Base-by-base conservation (phyloP, 805 yeast species). In the Teunomyces kruisii region DNA sequence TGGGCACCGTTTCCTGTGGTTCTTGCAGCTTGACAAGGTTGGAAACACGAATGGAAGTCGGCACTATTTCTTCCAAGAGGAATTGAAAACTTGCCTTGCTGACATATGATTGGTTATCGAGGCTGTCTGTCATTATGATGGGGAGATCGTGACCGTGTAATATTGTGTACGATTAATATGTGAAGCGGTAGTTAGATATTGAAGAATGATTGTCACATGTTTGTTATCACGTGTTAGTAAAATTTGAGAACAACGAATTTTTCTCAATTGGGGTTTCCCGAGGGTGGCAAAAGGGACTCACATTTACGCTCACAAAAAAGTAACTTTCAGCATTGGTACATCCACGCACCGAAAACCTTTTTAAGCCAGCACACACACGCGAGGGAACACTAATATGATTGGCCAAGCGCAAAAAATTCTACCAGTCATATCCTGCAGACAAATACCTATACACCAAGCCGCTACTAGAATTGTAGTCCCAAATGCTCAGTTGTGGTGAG, bases 1-100 rank as follows among this genome's bases (percentile, higher is more conserved):
- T 57, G 43, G 62, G 59, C 9, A 45, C 24, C 19, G 55, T 24
- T 6, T 5, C n/a, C 6, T n/a, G 13, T 6, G 38, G 12, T 22
- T 35, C 27, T 8, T 13, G 27, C 38, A n/a, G 38, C 13, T 35
- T 35, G 4, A 9, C 27, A 9, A 12, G 27, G 12, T 35, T 35
- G 10, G 86, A 78, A 4, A 88, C 83, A 29, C 86, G 67, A 37
- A 84, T 75, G 0, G 90, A 79, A 36, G 83, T 62, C 3, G 96
- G 95, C 1, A 89, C 82, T 30, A 87, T 68, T 62, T 90, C 96
- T 56, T 83, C 85, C 24, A 91, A 63, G 14, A 90, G 75, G 52
- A 81, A 75, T 39, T 84, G 86, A 45, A 86, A 66, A 37, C 83
- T 75, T 2, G 75, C 58, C 8, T 78, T 61, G 54, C 77, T 83